Evolutionary conservation across 1,139 yeast genomes (phyloP).

Genomic region (Spathaspora sp.): DNA sequence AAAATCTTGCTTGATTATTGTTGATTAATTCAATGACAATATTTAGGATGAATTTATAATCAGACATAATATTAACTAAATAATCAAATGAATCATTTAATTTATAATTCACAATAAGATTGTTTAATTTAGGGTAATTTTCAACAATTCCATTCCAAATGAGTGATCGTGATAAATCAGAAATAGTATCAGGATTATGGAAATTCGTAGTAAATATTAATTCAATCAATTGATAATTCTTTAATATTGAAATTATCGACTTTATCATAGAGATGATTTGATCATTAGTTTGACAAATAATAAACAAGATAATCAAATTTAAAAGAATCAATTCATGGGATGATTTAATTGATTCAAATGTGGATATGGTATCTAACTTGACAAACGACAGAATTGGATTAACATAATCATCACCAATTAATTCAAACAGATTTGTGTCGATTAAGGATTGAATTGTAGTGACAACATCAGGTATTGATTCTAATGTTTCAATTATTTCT

Average conservation of each 20-base stretch:
- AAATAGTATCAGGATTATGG: constrained; percentile 13
- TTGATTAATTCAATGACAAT: constrained; percentile 34
- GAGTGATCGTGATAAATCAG: constrained; percentile 22
- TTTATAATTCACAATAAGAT: constrained; percentile 19
- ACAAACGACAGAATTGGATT: constrained; percentile 19
- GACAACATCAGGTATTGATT: constrained; percentile 25
- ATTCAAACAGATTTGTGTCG: constrained; percentile 14
- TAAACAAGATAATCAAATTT: constrained; percentile 26
- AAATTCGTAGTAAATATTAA: constrained; percentile 26
- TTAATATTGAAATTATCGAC: constrained; percentile 24
- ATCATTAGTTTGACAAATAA: constrained; percentile 33
- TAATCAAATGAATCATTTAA: constrained; percentile 30
- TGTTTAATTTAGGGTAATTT: constrained; percentile 20
- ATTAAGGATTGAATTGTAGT: constrained; percentile 26
- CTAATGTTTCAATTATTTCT: constrained; percentile 21
- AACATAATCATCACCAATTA: constrained; percentile 5
- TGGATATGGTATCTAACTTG: constrained; percentile 22
- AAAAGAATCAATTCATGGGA: constrained; percentile 26
- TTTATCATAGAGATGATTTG: constrained; percentile 28
- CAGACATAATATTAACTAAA: constrained; percentile 17
- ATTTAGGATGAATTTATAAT: constrained; percentile 24
- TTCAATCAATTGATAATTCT: constrained; percentile 23
- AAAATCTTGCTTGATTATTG: constrained; percentile 24
- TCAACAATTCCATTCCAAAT: constrained; percentile 28
- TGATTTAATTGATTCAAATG: constrained; percentile 27